Base-by-base conservation (phyloP, 257 asterid species). In the Nicotiana otophora region DNA sequence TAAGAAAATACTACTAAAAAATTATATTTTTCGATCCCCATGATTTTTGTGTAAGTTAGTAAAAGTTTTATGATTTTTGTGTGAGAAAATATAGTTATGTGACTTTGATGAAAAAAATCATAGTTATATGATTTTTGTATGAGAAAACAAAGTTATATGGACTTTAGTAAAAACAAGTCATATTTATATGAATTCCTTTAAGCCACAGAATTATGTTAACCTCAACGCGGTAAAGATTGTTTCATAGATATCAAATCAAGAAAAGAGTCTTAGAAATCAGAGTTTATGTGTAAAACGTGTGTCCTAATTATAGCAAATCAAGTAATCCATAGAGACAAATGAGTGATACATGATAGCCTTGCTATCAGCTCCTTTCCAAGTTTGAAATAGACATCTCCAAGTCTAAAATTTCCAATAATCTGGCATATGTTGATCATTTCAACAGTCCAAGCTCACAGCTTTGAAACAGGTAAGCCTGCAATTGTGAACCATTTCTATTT, bases 381-480 rank as follows among this genome's bases (percentile, higher is more conserved):
- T 17, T 33, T 34, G 54, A 34, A 68, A 34, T 68, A 69, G 57
- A 69, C 57, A 36, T 69, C 42, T 64, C 39, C 70, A 64, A 64
- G 9, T 28, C 42, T 64, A 8, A 64, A 14, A 15, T 53, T 66
- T 80, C 75, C 77, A 80, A 1, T 10, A 4, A 12, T 12, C 23
- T n/a, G 23, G 14, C 39, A 28, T 64, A 36, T 62, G 75, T 17
- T 60, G 77, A 16, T 61, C 19, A 20, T 51, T 14, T 15, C 19
- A 58, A 39, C 17, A 10, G 14, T 26, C 82, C 60, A 3, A 55
- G 53, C 14, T 89, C 89, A 94, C 74, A 94, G 92, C 91, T 94
- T 94, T 15, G 98, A 90, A 78, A 89, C 94, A 4, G 96, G 91
- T 83, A 94, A 86, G 82, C 96, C 97, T 93, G 91, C 85, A 86